Evolutionary conservation across 75 land plant genomes (phyloP).

Genomic region (Sequoiadendron giganteum): DNA sequence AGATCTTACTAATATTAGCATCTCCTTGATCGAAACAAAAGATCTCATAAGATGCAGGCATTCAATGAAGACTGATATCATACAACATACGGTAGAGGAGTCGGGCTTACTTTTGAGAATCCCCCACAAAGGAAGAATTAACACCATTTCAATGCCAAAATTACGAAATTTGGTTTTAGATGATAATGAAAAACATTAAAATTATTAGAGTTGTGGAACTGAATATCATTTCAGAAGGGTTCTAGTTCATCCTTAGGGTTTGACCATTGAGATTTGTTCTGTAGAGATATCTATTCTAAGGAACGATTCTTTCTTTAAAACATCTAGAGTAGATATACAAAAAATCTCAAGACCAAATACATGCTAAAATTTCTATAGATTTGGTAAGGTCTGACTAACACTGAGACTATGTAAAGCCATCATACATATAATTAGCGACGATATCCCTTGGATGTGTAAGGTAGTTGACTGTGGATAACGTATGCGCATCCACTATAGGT

Average conservation of each 20-base stretch:
- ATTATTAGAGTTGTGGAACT: background rate
- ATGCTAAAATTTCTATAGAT: background rate
- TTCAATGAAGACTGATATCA: background rate
- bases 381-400: background rate
- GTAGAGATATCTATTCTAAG: background rate
- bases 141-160: background rate
- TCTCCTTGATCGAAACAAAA: background rate
- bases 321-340: background rate
- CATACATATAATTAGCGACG: constrained; percentile 2
- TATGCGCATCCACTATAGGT: background rate
- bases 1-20: background rate
- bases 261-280: background rate
- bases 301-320: background rate
- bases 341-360: background rate
- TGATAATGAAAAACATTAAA: background rate
- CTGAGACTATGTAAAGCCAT: background rate
- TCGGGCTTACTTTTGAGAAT: background rate
- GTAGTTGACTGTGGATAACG: background rate
- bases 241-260: background rate
- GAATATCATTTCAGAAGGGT: background rate
- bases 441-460: background rate
- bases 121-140: background rate
- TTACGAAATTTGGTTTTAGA: background rate
- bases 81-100: background rate
- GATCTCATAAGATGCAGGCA: background rate